phyloP scores from a whole-genome alignment of 108 stramenopile species.

The Aurantiochytrium sp. region DNA sequence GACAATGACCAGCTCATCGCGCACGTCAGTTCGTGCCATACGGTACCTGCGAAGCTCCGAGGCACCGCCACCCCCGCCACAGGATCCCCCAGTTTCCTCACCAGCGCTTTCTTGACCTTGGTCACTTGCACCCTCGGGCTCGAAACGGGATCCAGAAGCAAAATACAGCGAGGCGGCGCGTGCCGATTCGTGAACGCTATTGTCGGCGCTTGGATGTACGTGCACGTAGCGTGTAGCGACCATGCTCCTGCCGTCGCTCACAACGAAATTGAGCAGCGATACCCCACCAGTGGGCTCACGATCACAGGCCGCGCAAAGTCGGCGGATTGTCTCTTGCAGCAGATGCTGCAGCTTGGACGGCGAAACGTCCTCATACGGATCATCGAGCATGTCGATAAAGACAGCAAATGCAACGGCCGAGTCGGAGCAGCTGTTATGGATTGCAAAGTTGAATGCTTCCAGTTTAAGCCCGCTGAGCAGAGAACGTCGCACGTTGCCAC shows the following conservation, averaged over 20 bases:
- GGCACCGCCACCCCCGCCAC: neutral
- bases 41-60: neutral
- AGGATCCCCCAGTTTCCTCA: neutral
- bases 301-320: conserved; percentile 7
- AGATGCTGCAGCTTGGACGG: neutral
- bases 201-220: neutral
- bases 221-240: conserved; percentile 37
- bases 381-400: conserved; percentile 30
- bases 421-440: conserved; percentile 38
- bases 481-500: neutral
- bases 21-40: conserved; percentile 14
- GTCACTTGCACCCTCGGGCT: neutral
- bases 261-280: conserved; percentile 35
- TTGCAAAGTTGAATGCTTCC: conserved; percentile 30
- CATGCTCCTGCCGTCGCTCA: conserved; percentile 44
- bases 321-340: conserved; percentile 29
- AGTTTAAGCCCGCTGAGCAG: conserved; percentile 18
- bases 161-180: conserved; percentile 26
- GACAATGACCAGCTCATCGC: conserved; percentile 17
- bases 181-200: neutral
- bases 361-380: conserved; percentile 16
- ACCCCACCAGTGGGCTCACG: neutral
- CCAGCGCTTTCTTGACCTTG: neutral
- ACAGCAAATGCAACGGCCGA: conserved; percentile 41
- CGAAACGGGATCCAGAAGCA: neutral